These are phyloP conservation scores for Pseudocercospora vitis DNA, from an alignment of 2,329 filamentous ascomycete species.

Conservation along the genomic window DNA sequence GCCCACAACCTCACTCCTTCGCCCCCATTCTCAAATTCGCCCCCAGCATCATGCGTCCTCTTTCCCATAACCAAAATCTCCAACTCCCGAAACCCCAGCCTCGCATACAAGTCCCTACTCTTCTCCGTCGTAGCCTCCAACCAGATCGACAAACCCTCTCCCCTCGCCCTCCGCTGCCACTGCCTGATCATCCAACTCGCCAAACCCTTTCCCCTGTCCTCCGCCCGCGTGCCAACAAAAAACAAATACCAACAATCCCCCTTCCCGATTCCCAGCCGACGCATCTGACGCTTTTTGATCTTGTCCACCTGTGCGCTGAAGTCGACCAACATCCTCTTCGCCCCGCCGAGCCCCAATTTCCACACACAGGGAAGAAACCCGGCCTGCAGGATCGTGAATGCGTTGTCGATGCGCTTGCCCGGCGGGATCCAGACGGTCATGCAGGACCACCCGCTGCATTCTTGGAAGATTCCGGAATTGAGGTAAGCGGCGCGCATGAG, in stretches of 20 bases:
- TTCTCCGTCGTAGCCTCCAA: constrained; percentile 32
- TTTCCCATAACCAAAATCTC: constrained; percentile 25
- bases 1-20: constrained; percentile 27
- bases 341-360: constrained; percentile 27
- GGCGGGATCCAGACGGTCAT: constrained; percentile 29
- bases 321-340: constrained; percentile 31
- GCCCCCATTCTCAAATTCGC: constrained; percentile 25
- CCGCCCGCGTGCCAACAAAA: constrained; percentile 28
- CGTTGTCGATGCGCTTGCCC: constrained; percentile 29
- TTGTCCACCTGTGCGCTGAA: constrained; percentile 21
- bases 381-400: constrained; percentile 24
- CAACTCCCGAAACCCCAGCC: constrained; percentile 27
- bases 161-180: background rate
- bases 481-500: constrained; percentile 28
- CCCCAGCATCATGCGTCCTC: constrained; percentile 25
- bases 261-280: constrained; percentile 16
- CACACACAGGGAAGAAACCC: constrained; percentile 23
- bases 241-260: constrained; percentile 31
- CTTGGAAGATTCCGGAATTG: constrained; percentile 28
- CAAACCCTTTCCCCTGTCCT: constrained; percentile 27
- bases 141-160: constrained; percentile 26
- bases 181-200: constrained; percentile 22
- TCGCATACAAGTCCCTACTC: constrained; percentile 26
- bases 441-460: constrained; percentile 26
- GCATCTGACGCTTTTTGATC: constrained; percentile 21